These are phyloP conservation scores for Trichophyton schoenleinii DNA, from an alignment of 2,329 filamentous ascomycete genomes.

Conservation along the genomic window DNA sequence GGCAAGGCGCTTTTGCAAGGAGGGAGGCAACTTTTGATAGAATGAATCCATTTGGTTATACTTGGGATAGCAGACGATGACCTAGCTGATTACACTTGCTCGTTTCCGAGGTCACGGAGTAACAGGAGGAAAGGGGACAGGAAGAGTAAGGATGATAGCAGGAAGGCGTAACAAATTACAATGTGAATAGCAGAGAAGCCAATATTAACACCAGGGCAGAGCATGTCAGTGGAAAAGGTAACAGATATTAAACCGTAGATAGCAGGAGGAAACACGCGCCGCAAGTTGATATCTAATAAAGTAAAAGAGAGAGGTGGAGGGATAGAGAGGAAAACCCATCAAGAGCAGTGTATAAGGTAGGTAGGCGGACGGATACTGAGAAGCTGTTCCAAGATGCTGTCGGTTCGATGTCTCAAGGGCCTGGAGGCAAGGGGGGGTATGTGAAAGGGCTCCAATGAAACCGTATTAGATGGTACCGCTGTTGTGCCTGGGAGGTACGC, in stretches of 20 bases:
- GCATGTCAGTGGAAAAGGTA: background rate
- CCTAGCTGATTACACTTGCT: background rate
- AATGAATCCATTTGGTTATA: background rate
- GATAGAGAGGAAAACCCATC: slow-evolving; percentile 1
- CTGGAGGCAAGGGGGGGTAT: background rate
- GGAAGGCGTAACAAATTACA: slow-evolving; percentile 3
- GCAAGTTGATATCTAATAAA: slow-evolving; percentile 11
- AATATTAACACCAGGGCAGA: background rate
- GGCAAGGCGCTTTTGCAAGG: background rate
- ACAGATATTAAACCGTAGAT: slow-evolving; percentile 3
- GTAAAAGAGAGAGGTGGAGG: slow-evolving; percentile 17
- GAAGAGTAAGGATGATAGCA: background rate
- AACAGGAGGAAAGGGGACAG: background rate
- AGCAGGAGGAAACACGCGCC: background rate
- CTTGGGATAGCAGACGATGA: background rate
- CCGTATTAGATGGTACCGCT: background rate
- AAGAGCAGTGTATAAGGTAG: background rate
- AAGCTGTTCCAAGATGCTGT: background rate
- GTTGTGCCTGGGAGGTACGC: background rate
- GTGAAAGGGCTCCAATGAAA: background rate
- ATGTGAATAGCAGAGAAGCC: background rate
- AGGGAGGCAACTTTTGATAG: background rate
- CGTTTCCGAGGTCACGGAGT: background rate
- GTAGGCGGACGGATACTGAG: background rate
- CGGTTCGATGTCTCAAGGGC: background rate